Percentiles rank a stretch among this genome's conserved stretches.
These are phyloP conservation scores for Parietichytrium sp. DNA, from an alignment of 108 stramenopile genomes.

Conservation along the genomic window DNA sequence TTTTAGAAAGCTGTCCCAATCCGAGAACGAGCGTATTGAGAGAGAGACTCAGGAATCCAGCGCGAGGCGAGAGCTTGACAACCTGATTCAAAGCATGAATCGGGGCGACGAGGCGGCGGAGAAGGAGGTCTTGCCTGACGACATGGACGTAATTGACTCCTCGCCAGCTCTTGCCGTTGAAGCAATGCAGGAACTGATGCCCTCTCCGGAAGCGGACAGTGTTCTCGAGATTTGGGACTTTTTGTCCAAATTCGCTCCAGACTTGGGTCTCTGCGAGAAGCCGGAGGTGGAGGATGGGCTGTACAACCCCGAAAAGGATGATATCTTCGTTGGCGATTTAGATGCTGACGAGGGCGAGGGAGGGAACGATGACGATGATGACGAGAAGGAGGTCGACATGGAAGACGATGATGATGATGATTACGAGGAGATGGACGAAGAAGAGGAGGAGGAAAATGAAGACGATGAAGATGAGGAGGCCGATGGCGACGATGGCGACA, in stretches of 20 bases:
- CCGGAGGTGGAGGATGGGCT: constrained; percentile 10
- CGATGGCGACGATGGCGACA: not conserved
- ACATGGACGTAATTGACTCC: not conserved
- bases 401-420: not conserved
- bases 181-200: not conserved
- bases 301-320: not conserved
- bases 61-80: constrained; percentile 10
- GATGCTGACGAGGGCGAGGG: not conserved
- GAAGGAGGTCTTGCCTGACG: not conserved
- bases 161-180: constrained; percentile 15
- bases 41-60: no score
- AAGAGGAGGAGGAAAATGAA: not conserved
- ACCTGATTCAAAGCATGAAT: not conserved
- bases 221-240: constrained; percentile 31
- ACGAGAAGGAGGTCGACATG: no score
- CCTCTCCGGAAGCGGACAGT: not conserved
- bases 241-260: not conserved
- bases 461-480: constrained; percentile 23
- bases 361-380: not conserved
- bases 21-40: not conserved
- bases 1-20: not conserved
- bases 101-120: not conserved
- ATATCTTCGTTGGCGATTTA: not conserved
- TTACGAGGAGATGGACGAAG: not conserved
- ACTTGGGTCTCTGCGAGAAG: not conserved